Percentiles rank a stretch among this genome's conserved stretches.
phyloP scores from a whole-genome alignment of 2,329 filamentous ascomycete species.

The Aspergillus candidus region DNA sequence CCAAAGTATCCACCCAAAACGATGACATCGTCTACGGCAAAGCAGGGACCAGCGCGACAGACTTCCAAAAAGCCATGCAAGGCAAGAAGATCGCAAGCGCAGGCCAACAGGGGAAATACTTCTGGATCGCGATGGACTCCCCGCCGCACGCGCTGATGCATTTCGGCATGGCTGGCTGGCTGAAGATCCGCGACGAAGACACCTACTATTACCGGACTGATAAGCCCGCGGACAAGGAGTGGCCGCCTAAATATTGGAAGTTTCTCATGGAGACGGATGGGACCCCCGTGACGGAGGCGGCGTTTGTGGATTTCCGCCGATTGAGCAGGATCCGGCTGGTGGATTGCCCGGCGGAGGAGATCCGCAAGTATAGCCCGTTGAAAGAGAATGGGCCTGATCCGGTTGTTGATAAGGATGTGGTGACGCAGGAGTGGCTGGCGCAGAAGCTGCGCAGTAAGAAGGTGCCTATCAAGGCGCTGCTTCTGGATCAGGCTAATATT shows the following conservation, averaged over 20 bases:
- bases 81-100: constrained; percentile 67
- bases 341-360: constrained; percentile 68
- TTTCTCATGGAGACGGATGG: constrained; percentile 67
- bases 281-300: constrained; percentile 57
- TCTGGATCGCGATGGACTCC: constrained; percentile 75
- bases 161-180: constrained; percentile 74
- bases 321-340: constrained; percentile 76
- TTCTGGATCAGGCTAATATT: constrained; percentile 82
- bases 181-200: constrained; percentile 74
- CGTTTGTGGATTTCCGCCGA: constrained; percentile 78
- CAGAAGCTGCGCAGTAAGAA: constrained; percentile 66
- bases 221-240: constrained; percentile 54
- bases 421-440: constrained; percentile 71
- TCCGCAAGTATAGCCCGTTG: constrained; percentile 69
- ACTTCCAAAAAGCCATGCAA: constrained; percentile 66
- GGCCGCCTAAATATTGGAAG: constrained; percentile 90
- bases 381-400: constrained; percentile 93
- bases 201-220: constrained; percentile 72
- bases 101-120: constrained; percentile 92
- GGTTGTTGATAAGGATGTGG: constrained; percentile 68
- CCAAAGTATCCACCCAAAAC: constrained; percentile 63
- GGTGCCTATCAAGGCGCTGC: constrained; percentile 80
- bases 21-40: constrained; percentile 88
- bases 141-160: constrained; percentile 86
- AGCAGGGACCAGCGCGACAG: constrained; percentile 69